Conservation (phyloP, 176 grass and related monocot genomes). For the Juncus inflexus region DNA sequence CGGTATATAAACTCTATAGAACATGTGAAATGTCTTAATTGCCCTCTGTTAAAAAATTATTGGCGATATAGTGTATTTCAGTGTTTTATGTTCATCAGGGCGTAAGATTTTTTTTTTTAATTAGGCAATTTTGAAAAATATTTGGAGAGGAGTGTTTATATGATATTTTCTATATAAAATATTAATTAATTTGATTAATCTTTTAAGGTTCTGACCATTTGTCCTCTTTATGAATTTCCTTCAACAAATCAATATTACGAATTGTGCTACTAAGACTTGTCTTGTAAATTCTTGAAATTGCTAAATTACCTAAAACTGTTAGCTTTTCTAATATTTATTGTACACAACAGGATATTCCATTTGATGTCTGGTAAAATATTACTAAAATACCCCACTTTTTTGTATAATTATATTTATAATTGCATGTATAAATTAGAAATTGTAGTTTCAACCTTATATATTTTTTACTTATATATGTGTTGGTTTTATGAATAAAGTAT, state of each 20-base stretch:
- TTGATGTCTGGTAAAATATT: slow-evolving; percentile 73
- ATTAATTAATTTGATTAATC: neutral
- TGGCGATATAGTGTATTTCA: neutral
- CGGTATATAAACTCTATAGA: no score
- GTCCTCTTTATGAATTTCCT: slow-evolving; percentile 34
- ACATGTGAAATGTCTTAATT: neutral
- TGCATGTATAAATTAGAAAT: no score
- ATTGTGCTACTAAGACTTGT: slow-evolving; percentile 69
- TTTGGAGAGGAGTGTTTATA: no score
- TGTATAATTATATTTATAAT: neutral
- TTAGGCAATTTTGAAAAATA: neutral
- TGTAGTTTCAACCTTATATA: neutral
- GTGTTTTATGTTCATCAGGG: neutral
- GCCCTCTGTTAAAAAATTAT: neutral
- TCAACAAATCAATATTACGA: slow-evolving; percentile 71
- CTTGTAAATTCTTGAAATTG: slow-evolving; percentile 51
- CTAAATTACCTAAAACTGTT: slow-evolving; percentile 65
- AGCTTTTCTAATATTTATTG: slow-evolving; percentile 81
- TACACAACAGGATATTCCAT: slow-evolving; percentile 62
- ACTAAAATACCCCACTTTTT: neutral
- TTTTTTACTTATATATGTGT: neutral
- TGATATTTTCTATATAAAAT: no score
- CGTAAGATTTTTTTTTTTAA: no score
- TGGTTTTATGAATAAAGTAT: neutral
- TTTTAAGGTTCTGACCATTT: neutral